Conservation (phyloP, 2,329 filamentous ascomycete species). For the Claviceps spartinae region DNA sequence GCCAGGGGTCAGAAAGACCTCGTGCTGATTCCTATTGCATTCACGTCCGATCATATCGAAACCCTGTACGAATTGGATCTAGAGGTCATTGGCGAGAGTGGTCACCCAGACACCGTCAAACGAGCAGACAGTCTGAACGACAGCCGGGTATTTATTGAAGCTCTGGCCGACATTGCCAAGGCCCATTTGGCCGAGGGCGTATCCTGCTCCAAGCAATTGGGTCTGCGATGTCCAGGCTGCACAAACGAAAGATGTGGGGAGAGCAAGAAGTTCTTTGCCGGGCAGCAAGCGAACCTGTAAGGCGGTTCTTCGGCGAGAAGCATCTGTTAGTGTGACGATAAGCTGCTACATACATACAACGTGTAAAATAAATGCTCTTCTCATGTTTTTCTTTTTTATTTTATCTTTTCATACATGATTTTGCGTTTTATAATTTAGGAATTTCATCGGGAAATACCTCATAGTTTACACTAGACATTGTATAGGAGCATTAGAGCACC, state of each 20-base stretch:
- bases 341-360: background rate
- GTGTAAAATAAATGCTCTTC: constrained; percentile 1
- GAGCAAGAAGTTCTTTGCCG: constrained; percentile 54
- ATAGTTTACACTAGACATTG: too few species aligned
- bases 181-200: constrained; percentile 58
- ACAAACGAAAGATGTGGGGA: constrained; percentile 78
- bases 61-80: constrained; percentile 88
- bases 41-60: constrained; percentile 98
- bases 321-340: constrained; percentile 3
- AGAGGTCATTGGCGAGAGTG: constrained; percentile 84
- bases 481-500: too few species aligned
- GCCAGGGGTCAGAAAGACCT: constrained; percentile 85
- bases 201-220: constrained; percentile 71
- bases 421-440: background rate
- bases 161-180: constrained; percentile 76
- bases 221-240: constrained; percentile 82
- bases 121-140: constrained; percentile 87
- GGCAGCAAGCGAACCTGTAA: constrained; percentile 19
- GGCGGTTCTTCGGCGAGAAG: background rate
- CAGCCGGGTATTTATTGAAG: constrained; percentile 78
- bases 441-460: background rate
- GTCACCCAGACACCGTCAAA: constrained; percentile 68
- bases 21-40: constrained; percentile 85
- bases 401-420: background rate
- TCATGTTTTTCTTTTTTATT: background rate